Evolutionary conservation across 768 basidiomycete species (phyloP).

Genomic region (Hypholoma sublateritium): DNA sequence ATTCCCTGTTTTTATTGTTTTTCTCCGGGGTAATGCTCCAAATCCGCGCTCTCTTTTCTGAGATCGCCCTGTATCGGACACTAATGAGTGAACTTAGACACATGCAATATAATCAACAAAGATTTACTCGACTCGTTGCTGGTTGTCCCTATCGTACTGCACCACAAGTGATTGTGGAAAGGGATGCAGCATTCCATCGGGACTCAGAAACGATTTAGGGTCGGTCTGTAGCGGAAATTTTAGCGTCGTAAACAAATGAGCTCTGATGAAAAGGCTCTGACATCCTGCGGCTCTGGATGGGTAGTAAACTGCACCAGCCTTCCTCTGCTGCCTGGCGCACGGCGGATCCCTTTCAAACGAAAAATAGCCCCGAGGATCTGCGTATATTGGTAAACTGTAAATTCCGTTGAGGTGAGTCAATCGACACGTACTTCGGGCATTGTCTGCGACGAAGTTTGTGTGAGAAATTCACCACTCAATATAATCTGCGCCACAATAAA

Average conservation of each 20-base stretch:
- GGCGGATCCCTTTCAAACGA: neutral
- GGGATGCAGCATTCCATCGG: neutral
- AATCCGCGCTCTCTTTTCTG: too few relatives aligned
- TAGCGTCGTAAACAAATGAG: neutral
- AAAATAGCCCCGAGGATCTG: neutral
- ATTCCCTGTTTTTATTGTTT: too few relatives aligned
- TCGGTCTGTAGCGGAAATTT: neutral
- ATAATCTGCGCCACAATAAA: constrained; percentile 10
- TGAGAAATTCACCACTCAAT: constrained; percentile 6
- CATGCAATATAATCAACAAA: too few relatives aligned
- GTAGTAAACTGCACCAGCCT: neutral
- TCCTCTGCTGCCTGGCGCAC: neutral
- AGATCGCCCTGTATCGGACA: too few relatives aligned
- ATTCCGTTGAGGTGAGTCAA: neutral
- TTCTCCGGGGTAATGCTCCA: too few relatives aligned
- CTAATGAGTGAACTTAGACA: too few relatives aligned
- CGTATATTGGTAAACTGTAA: neutral
- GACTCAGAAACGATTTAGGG: neutral
- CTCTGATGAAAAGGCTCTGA: neutral
- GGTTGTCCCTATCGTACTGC: neutral
- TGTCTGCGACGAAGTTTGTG: neutral
- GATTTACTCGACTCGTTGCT: neutral
- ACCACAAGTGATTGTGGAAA: neutral
- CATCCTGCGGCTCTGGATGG: neutral
- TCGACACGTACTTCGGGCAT: constrained; percentile 1